These are phyloP conservation scores for Elaeis guineensis DNA, from an alignment of 176 grass and related monocot species.

Conservation along the genomic window DNA sequence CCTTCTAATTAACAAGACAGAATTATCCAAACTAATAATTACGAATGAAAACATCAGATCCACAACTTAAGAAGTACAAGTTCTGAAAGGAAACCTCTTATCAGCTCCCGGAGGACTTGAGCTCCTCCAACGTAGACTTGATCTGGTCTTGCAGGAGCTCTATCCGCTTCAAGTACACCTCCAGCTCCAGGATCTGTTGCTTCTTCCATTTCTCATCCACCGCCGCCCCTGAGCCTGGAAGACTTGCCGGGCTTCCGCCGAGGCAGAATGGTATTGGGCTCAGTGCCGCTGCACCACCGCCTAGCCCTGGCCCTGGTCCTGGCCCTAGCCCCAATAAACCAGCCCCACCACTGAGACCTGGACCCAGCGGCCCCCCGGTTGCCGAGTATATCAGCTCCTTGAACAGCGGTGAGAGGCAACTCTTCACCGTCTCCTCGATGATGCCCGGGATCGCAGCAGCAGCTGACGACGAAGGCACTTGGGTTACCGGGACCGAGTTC, in stretches of 20 bases:
- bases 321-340: constrained; percentile 28
- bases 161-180: constrained; percentile 77
- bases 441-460: constrained; percentile 17
- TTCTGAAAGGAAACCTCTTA: constrained; percentile 11
- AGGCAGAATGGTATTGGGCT: neutral
- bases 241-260: neutral
- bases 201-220: constrained; percentile 61
- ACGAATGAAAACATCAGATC: too few relatives aligned
- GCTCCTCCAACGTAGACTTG: constrained; percentile 36
- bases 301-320: constrained; percentile 33
- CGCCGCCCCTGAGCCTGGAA: neutral
- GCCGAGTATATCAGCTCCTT: constrained; percentile 61
- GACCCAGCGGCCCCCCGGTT: constrained; percentile 20
- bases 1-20: too few relatives aligned
- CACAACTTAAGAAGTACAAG: neutral
- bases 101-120: constrained; percentile 41
- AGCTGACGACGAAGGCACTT: neutral
- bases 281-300: constrained; percentile 17
- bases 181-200: constrained; percentile 73
- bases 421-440: constrained; percentile 45
- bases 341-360: constrained; percentile 3
- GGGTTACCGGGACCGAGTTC: constrained; percentile 16
- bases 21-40: too few relatives aligned
- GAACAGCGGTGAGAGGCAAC: constrained; percentile 55
- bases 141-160: constrained; percentile 71